Evolutionary conservation across 1,284 basidiomycete genomes (phyloP), one percentile per base, ranked within the genome.

Genomic region (Tausonia pullulans): DNA sequence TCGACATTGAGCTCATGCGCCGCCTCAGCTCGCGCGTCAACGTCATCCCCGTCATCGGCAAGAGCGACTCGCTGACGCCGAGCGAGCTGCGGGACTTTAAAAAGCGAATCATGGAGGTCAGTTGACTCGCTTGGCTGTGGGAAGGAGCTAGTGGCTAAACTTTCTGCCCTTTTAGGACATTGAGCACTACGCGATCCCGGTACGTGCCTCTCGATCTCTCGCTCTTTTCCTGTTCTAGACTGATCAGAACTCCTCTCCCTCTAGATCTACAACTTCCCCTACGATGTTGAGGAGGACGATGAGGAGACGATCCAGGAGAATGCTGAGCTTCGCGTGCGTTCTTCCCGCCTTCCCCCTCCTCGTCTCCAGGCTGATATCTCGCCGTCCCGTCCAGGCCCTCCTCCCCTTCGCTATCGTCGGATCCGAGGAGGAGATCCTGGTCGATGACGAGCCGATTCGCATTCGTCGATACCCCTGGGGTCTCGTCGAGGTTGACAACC

Each of bases 301-400:
- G 94, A 98, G 74, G 96, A 98, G 73, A 98, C 95, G 4, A 94
- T 99, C 69, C 87, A 90, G 72, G 96, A 98, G 78, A 99, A 98
- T 80, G 88, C 87, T 72, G 92, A 95, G 75, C 85, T 97, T 65
- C 83, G 93, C 63, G 88, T 27, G 9, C 50, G 10, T 50, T 64
- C 3, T 65, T 64, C 46, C 63, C 68, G 40, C 66, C 51, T 51
- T 54, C 13, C 44, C n/a, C 27, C 14, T 46, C 27, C 27, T 27
- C 27, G 27, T 27, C 27, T 27, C 27, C 27, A 27, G 27, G 27
- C 27, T 27, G 27, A 27, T 27, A 27, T 27, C 16, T 45, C 48
- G 62, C 46, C 56, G 9, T 46, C 45, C 6, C 45, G 64, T 63
- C 4, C 68, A 90, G 87, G 84, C 87, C 7, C 81, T 97, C 61